These are phyloP conservation scores for Phialophora expanda DNA, from an alignment of 2,329 filamentous ascomycete species.

Conservation along the genomic window DNA sequence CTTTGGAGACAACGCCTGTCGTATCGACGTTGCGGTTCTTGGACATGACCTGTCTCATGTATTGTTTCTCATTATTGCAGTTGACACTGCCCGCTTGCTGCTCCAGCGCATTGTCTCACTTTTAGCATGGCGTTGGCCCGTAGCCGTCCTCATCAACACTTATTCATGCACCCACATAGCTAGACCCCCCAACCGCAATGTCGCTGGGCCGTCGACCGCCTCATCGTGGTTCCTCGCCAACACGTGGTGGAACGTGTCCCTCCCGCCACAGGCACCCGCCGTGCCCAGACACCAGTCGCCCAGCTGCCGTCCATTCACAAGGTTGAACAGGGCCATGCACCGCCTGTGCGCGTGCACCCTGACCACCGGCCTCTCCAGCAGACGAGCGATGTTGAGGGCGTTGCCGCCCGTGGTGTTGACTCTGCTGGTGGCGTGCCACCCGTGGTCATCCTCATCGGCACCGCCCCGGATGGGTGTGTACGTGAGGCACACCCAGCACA, in stretches of 20 bases:
- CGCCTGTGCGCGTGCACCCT: slow-evolving; percentile 5
- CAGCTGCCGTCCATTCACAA: not conserved
- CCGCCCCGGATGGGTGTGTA: slow-evolving; percentile 15
- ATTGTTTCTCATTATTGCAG: not conserved
- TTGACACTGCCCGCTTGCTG: not conserved
- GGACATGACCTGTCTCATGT: not conserved
- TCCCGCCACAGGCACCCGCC: slow-evolving; percentile 12
- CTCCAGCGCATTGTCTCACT: slow-evolving; percentile 6
- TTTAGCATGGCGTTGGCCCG: not conserved
- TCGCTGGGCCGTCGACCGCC: not conserved
- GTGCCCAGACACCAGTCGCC: slow-evolving; percentile 7
- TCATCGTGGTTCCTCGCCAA: not conserved
- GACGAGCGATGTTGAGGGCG: not conserved
- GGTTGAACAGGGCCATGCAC: not conserved
- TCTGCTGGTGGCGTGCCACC: slow-evolving; percentile 7
- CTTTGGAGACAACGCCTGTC: not conserved
- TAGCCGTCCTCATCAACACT: not conserved
- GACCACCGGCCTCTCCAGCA: not conserved
- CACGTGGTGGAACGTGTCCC: not conserved
- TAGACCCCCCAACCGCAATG: not conserved
- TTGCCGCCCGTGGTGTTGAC: not conserved
- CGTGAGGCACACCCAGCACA: slow-evolving; percentile 28
- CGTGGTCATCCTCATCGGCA: not conserved
- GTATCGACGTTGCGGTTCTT: not conserved
- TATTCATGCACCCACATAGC: not conserved